Evolutionary conservation across 257 asterid species (phyloP).

Genomic region (Solanum sejunctum): DNA sequence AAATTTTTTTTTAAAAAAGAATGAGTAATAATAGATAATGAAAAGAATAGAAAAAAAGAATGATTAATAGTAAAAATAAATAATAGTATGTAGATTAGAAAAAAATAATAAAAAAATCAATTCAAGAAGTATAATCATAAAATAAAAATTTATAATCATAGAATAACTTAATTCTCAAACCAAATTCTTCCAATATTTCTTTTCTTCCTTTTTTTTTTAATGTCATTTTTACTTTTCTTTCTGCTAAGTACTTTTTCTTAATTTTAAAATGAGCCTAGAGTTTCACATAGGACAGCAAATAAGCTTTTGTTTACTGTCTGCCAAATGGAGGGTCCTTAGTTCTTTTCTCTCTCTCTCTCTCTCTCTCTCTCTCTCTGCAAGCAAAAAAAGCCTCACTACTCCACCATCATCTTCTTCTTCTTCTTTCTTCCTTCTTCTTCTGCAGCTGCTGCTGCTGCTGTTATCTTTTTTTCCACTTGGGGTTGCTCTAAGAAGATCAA

Average conservation of each 20-base stretch:
- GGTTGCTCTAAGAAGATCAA: not conserved
- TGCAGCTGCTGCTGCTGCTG: not conserved
- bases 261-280: slow-evolving; percentile 7
- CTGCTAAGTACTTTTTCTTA: not conserved
- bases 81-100: too few relatives aligned
- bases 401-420: not conserved
- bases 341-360: slow-evolving; percentile 1
- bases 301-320: slow-evolving; percentile 24
- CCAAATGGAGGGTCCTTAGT: slow-evolving; percentile 33
- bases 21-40: too few relatives aligned
- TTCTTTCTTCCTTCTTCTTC: not conserved
- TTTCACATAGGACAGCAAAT: slow-evolving; percentile 30
- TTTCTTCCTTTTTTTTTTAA: not conserved
- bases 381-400: not conserved
- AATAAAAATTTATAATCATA: not conserved
- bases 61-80: too few relatives aligned
- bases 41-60: too few relatives aligned
- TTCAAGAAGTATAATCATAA: too few relatives aligned
- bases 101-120: too few relatives aligned
- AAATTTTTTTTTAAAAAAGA: too few relatives aligned
- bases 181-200: not conserved
- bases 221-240: not conserved
- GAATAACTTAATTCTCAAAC: not conserved
- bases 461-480: not conserved
- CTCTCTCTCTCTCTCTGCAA: not conserved